These are phyloP conservation scores for Corchorus olitorius DNA, from an alignment of 345 rosid species.

Conservation along the genomic window DNA sequence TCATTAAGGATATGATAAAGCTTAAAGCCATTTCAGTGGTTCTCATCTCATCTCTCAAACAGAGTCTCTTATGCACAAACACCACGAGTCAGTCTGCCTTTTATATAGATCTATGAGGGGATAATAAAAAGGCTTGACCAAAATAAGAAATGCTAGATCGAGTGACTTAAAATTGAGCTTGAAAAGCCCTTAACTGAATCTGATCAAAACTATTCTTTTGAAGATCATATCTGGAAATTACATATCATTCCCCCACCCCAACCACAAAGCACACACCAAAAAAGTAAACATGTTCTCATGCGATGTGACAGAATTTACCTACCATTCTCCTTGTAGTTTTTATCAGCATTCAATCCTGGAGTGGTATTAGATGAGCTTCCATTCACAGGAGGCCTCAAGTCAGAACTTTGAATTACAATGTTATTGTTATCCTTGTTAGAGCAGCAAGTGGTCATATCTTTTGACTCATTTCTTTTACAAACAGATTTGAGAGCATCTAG, in stretches of 20 bases:
- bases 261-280: background rate
- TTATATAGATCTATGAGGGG: background rate
- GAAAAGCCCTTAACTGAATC: background rate
- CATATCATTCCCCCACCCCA: background rate
- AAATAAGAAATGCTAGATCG: background rate
- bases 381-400: slow-evolving; percentile 34
- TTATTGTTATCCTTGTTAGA: slow-evolving; percentile 26
- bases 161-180: background rate
- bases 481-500: slow-evolving; percentile 92
- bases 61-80: slow-evolving; percentile 1
- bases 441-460: slow-evolving; percentile 28
- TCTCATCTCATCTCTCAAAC: background rate
- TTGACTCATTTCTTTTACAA: slow-evolving; percentile 44
- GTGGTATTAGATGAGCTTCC: slow-evolving; percentile 29
- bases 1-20: background rate
- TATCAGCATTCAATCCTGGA: slow-evolving; percentile 35
- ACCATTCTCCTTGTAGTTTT: slow-evolving; percentile 40
- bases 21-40: background rate
- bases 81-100: background rate
- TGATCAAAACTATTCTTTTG: background rate
- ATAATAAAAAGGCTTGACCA: background rate
- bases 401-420: slow-evolving; percentile 35
- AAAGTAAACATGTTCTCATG: background rate
- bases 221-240: background rate
- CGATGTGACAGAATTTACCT: slow-evolving; percentile 24